Base-by-base conservation (phyloP, 2,329 filamentous ascomycete species). In the Ceratocystis papillata region DNA sequence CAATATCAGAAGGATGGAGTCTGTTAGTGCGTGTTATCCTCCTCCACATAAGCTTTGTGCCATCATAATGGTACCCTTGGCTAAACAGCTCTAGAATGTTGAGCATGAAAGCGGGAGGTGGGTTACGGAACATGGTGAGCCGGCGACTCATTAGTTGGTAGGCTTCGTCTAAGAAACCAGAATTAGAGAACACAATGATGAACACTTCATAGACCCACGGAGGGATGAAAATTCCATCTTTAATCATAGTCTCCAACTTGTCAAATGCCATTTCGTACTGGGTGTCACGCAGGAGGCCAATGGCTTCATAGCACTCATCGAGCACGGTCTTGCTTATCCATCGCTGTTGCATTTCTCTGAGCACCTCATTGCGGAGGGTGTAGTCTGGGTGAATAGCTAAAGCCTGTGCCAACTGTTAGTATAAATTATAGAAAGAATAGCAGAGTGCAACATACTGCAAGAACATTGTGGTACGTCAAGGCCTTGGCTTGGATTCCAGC, bases 311-410 rank as follows among this genome's bases (percentile, higher is more conserved):
- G 5, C 83, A 77, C 81, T 78, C 10, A 79, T 81, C 53, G 80
- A 83, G 7, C 89, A 76, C 7, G 78, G 77, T 81, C 5, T 74
- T 69, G 1, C 71, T 68, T 61, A 74, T 73, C 88, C 90, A 96
- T 69, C 84, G 80, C 66, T 84, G 79, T 71, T 84, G 83, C 87
- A 94, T 90, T 66, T 87, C 85, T 65, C 83, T 77, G 48, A 96
- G 77, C 2, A 96, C 80, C 45, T 86, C 80, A 64, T 83, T 81
- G 45, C 91, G 85, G 28, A 94, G 77, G 5, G 90, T 70, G 71
- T 95, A 93, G 74, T 97, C 89, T 0, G 93, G 90, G 73, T 97
- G 94, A 7, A 94, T 83, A 0, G 89, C 84, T 28, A 96, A 79
- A 4, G 83, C 87, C 79, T 88, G 69, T 37, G 25, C 3, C 22